Evolutionary conservation across 2,329 filamentous ascomycete genomes (phyloP).

Genomic region (Blastomyces parvus): DNA sequence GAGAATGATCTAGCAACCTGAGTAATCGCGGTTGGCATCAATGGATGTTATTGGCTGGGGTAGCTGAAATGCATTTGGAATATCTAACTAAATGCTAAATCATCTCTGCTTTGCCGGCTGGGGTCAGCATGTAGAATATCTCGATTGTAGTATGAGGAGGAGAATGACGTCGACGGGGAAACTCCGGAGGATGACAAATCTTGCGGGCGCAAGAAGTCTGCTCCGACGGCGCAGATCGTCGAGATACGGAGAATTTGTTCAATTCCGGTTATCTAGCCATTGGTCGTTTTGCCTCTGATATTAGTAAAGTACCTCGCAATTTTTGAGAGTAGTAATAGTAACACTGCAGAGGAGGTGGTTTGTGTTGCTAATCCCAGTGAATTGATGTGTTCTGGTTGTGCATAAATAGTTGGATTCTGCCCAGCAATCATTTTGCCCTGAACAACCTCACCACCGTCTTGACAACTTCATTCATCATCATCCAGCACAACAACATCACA

Average conservation of each 20-base stretch:
- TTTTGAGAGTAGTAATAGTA: neutral
- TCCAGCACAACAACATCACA: neutral
- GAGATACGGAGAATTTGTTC: neutral
- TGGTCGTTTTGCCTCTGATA: neutral
- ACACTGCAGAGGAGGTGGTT: neutral
- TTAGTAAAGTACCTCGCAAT: neutral
- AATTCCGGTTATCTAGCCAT: no score
- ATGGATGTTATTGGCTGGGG: neutral
- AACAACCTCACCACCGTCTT: neutral
- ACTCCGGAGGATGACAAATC: neutral
- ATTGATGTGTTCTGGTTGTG: neutral
- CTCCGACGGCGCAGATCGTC: neutral
- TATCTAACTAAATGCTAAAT: neutral
- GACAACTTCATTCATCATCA: neutral
- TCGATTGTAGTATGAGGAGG: neutral
- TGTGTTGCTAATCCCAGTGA: neutral
- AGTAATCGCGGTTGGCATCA: no score
- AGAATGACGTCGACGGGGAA: neutral
- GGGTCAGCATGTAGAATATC: neutral
- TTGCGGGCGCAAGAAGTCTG: neutral
- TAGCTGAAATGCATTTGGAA: neutral
- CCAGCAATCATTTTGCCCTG: neutral
- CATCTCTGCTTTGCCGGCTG: no score
- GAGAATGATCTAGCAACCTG: no score
- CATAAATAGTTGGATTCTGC: neutral